Evolutionary conservation across 306 rosid genomes (phyloP), one percentile per base, ranked within the genome.

Genomic region (Vigna nakashimae): DNA sequence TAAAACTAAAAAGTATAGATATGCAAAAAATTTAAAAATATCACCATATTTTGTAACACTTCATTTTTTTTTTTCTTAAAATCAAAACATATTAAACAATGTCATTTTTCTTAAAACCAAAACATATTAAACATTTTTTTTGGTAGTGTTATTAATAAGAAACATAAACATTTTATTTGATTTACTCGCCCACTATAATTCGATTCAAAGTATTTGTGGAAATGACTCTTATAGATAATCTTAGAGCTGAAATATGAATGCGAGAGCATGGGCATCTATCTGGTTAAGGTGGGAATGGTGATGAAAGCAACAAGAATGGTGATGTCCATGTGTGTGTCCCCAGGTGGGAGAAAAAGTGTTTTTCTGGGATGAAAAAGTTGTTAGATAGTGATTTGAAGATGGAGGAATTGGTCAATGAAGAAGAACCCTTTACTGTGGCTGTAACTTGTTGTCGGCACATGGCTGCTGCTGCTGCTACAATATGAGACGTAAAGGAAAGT

Each of bases 171-270:
- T 0, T 10, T 10, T 43, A 43, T 9, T 11, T 40, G 1, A 6
- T 36, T 36, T 36, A 36, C 18, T 2, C 28, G 28, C 12, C 40
- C 9, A 6, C 5, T 58, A 6, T 5, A 30, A 59, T 13, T 59
- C 1, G 20, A 59, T 59, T 59, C 0, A 59, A 59, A 8, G 18
- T 2, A 12, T 36, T 8, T 64, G 49, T 11, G 53, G 22, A 20
- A 56, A 9, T 55, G 14, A 55, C 59, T 68, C 66, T 52, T 6
- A 67, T 12, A 43, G 75, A 60, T 34, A 82, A 68, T 68, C 74
- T 73, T 22, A 63, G 78, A 43, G 80, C 82, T 62, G 73, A 63
- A 74, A 48, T 62, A 24, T 24, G 74, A 16, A 10, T 42, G 56
- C 13, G 73, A 9, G 5, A 9, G 5, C 63, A n/a, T 12, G 46